Base-by-base conservation (phyloP, 2,329 filamentous ascomycete genomes). In the Sclerotinia borealis region DNA sequence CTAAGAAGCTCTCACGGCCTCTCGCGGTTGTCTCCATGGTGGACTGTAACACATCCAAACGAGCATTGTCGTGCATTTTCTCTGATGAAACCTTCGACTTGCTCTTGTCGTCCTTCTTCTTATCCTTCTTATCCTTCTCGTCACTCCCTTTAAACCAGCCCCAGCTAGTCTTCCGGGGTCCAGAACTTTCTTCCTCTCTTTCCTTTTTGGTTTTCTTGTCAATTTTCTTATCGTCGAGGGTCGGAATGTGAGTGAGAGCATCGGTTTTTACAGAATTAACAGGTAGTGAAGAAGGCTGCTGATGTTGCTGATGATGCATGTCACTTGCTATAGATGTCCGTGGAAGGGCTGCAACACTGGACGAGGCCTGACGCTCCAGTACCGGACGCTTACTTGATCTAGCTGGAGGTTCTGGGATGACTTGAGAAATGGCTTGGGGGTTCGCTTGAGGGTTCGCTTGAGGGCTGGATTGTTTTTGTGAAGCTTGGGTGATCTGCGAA, bases 1-100 rank as follows among this genome's bases (percentile, higher is more conserved):
- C 76, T 0, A 96, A 83, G 27, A 96, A 77, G 71, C 91, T 96
- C 75, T 97, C 93, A 15, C 93, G 86, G 3, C 89, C 89, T 68
- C 83, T 86, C 36, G 79, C 76, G 22, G 80, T 80, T 49, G 80
- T 84, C 56, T 98, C 93, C 73, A 96, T 93, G 0, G 93, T 96
- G 43, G 85, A 90, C 73, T 97, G 93, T 27, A 96, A 80, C 27
- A 96, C 85, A 71, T 98, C 93, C 34, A 97, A 80, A 36, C 93
- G 86, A 25, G 90, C 88, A 69, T 88, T 92, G 71, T 96, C 93
- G 68, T 93, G 88, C 1, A 79, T 76, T 69, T 83, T 85, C 68
- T 90, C 80, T 1, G 77, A 75, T 11, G 79, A 77, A 15, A 75
- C 76, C 73, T 85, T 88, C 1, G 83, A 78, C 71, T 91, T 93